These are phyloP conservation scores for Aureobasidium namibiae DNA, from an alignment of 2,329 filamentous ascomycete genomes.

Conservation along the genomic window DNA sequence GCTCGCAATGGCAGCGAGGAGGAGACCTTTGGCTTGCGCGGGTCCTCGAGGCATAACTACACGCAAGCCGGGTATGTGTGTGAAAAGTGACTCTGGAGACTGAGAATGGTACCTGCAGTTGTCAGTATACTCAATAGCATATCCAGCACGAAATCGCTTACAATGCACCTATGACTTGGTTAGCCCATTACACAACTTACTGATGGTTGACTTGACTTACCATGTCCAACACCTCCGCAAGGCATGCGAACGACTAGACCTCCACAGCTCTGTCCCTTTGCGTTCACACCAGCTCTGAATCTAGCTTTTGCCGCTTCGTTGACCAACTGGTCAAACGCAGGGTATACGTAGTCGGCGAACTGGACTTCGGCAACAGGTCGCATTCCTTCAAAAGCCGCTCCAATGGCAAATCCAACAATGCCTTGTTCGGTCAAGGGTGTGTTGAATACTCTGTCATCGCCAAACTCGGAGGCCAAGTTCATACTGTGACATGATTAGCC, in stretches of 20 bases:
- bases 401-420: slow-evolving; percentile 88
- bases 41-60: slow-evolving; percentile 84
- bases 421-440: slow-evolving; percentile 91
- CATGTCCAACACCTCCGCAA: slow-evolving; percentile 80
- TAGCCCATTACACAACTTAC: neutral
- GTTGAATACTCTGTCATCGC: slow-evolving; percentile 86
- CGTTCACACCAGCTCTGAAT: slow-evolving; percentile 57
- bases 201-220: slow-evolving; percentile 52
- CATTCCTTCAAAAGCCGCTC: slow-evolving; percentile 83
- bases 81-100: slow-evolving; percentile 80
- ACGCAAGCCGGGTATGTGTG: slow-evolving; percentile 74
- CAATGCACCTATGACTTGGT: neutral
- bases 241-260: slow-evolving; percentile 87
- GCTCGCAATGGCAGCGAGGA: slow-evolving; percentile 65
- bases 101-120: slow-evolving; percentile 66
- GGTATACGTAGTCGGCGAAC: slow-evolving; percentile 90
- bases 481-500: slow-evolving; percentile 48
- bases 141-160: neutral
- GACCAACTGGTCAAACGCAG: slow-evolving; percentile 87
- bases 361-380: slow-evolving; percentile 90
- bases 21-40: slow-evolving; percentile 76
- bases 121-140: neutral
- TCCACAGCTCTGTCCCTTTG: slow-evolving; percentile 44
- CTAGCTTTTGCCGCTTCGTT: slow-evolving; percentile 87
- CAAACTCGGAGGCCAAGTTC: slow-evolving; percentile 81